These are phyloP conservation scores for Pseudogymnoascus sp. DNA, from an alignment of 2,329 filamentous ascomycete genomes.

Conservation along the genomic window DNA sequence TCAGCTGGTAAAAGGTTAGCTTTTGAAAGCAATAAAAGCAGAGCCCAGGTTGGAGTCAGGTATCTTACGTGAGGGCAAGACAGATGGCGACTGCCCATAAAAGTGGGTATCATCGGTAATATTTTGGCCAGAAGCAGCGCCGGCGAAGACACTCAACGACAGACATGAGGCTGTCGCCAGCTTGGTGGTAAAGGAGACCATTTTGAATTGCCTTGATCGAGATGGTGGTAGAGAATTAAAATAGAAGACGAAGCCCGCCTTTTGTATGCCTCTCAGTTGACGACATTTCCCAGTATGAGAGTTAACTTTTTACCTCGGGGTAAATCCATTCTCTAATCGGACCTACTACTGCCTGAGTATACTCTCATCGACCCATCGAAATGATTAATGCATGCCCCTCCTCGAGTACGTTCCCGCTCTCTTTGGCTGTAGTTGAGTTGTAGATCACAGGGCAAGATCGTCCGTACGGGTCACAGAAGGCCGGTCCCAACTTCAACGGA, in stretches of 20 bases:
- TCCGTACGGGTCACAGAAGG: neutral
- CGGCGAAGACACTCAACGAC: neutral
- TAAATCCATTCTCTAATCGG: neutral
- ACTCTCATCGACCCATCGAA: neutral
- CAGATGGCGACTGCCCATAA: conserved; percentile 33
- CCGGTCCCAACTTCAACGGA: neutral
- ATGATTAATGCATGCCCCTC: neutral
- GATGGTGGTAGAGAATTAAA: neutral
- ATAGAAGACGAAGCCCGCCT: neutral
- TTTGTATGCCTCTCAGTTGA: neutral
- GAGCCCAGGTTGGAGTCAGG: neutral
- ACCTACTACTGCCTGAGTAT: neutral
- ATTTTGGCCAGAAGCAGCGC: conserved; percentile 17
- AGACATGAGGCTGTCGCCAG: neutral
- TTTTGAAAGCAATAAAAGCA: neutral
- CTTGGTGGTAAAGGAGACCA: neutral
- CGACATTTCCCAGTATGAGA: neutral
- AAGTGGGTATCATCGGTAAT: conserved; percentile 30
- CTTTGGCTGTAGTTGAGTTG: neutral
- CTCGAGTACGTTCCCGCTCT: neutral
- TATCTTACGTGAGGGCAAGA: conserved; percentile 30
- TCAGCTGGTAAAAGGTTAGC: neutral
- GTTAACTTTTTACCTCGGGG: neutral
- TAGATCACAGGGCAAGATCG: neutral
- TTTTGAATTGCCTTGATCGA: neutral